Evolutionary conservation across 768 basidiomycete species (phyloP), one percentile per base, ranked within the genome.

Genomic region (Russula emetica): DNA sequence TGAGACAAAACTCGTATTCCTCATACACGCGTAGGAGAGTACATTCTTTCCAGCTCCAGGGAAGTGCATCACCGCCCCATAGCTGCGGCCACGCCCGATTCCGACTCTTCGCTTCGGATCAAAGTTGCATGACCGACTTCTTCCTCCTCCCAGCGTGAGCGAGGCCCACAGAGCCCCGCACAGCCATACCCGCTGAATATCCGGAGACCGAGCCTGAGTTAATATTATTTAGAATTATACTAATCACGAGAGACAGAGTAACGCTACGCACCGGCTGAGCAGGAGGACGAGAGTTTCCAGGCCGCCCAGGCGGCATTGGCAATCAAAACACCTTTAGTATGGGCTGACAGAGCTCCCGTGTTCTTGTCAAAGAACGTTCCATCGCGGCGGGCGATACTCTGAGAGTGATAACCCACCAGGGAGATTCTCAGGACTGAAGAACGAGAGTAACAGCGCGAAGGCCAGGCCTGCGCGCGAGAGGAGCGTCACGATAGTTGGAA

Each of bases 91-190:
- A 51, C 3, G 20, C 50, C 55, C 18, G 72, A 76, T 66, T 69
- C 71, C 44, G 76, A 72, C 24, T 80, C 76, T 56, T 85, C 84
- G 63, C 76, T 80, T 69, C 83, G 81, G 26, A 78, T 69, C 5
- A 83, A 79, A 47, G 78, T 72, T 3, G 77, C 77, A 77, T 87
- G 87, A 71, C 88, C 86, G 18, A 77, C 79, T 30, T 85, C 84
- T 55, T 87, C 83, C 76, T 93, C 92, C 71, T 93, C 91, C 92
- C 90, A 92, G 66, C 87, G 80, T 69, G 85, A 84, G 16, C 89
- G 84, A 11, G 92, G 92, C 50, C 92, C 92, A 73, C 90, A 91
- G 18, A 93, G 72, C n/a, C 92, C 90, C 55, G 84, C 91, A 53
- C 87, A 88, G 62, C 83, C 83, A 62, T 90, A 82, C 50, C 85